These are phyloP conservation scores for Coemansia sp. DNA, from an alignment of 192 early-diverging fungal species.

Conservation along the genomic window DNA sequence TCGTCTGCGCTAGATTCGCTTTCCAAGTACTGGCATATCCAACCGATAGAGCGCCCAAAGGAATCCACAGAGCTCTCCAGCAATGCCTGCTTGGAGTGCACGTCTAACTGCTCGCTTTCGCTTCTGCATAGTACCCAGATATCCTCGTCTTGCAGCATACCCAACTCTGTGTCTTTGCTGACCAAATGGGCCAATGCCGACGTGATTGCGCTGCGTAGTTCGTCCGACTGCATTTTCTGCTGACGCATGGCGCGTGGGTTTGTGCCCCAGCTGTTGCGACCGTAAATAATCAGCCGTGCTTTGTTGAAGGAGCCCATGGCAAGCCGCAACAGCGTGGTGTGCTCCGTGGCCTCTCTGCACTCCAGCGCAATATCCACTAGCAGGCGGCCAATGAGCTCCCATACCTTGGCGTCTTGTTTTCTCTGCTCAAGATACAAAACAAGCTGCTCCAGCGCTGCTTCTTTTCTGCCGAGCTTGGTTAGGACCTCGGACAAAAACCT, in stretches of 20 bases:
- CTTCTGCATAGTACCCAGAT: too few relatives aligned
- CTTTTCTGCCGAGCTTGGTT: constrained; percentile 9
- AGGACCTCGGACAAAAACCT: constrained; percentile 24
- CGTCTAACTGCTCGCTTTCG: too few relatives aligned
- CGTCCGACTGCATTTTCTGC: constrained; percentile 11
- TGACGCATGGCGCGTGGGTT: constrained; percentile 12
- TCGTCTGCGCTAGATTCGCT: too few relatives aligned
- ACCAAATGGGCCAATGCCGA: neutral
- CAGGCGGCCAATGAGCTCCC: constrained; percentile 31
- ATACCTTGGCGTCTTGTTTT: constrained; percentile 32
- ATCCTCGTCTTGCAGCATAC: too few relatives aligned
- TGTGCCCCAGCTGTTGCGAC: constrained; percentile 24
- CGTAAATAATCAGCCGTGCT: constrained; percentile 17
- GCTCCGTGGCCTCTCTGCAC: neutral
- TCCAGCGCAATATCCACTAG: constrained; percentile 6
- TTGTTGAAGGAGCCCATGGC: constrained; percentile 21
- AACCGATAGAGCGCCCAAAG: too few relatives aligned
- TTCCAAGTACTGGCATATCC: too few relatives aligned
- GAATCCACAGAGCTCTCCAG: too few relatives aligned
- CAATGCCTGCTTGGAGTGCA: too few relatives aligned
- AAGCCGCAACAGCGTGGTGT: constrained; percentile 3
- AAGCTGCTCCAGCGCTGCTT: constrained; percentile 18
- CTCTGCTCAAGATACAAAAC: constrained; percentile 28
- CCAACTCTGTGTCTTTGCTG: too few relatives aligned
- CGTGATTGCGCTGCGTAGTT: neutral